Conservation (phyloP, 306 rosid genomes). For the Vigna trinervia region DNA sequence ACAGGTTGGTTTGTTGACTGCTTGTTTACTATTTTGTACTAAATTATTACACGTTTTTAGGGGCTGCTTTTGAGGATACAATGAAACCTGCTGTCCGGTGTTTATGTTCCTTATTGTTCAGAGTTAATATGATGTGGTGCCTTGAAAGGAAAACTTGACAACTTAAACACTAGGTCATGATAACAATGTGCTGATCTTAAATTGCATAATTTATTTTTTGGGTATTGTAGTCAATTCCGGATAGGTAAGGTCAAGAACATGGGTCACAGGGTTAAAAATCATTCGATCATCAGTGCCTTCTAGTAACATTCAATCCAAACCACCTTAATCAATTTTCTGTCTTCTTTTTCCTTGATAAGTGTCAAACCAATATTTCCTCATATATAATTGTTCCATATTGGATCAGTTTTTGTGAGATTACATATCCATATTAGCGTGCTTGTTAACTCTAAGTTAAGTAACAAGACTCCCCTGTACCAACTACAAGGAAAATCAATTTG, state of each 20-base stretch:
- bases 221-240: no score
- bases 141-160: constrained; percentile 17
- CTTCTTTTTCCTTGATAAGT: neutral
- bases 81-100: neutral
- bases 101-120: constrained; percentile 1
- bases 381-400: neutral
- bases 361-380: neutral
- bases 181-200: neutral
- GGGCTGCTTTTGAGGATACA: constrained; percentile 25
- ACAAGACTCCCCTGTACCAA: neutral
- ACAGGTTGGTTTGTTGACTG: constrained; percentile 58
- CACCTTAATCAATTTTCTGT: neutral
- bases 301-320: neutral
- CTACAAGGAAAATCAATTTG: neutral
- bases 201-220: neutral
- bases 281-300: neutral
- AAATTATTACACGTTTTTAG: constrained; percentile 5
- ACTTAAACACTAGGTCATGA: constrained; percentile 2
- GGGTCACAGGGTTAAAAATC: neutral
- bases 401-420: neutral
- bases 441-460: neutral
- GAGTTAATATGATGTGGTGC: constrained; percentile 7
- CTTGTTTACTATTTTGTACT: neutral
- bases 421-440: neutral
- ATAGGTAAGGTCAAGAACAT: no score